Base-by-base conservation (phyloP, 208 protist species). In the Trypanosoma vivax region DNA sequence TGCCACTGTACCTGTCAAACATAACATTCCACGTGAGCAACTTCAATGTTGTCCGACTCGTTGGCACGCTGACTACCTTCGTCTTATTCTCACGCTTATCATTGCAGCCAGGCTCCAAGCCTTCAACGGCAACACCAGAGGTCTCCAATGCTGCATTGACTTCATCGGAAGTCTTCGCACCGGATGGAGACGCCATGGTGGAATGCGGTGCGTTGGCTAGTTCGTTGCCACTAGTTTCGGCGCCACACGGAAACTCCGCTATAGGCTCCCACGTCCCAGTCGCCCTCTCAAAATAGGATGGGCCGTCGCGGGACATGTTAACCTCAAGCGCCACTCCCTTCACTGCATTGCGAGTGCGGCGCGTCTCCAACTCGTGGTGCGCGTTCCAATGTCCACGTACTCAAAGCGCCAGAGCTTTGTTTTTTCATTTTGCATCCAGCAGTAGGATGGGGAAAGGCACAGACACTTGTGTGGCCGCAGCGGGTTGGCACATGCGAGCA, bases 1-100 rank as follows among this genome's bases (percentile, higher is more conserved):
- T 80, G 7, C 70, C 70, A 56, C 77, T 91, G 79, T 90, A 95
- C 5, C 88, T 73, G 54, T 95, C 84, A 60, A 95, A 95, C 82
- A 92, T 88, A 23, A 95, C 88, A 60, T 95, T 95, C 83, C 84
- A 95, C 51, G 88, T 88, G 23, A 95, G 65, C 48, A 92, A 45
- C 49, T 72, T 76, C 34, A 95, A 55, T 35, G 52, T 66, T 5
- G 46, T n/a, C 37, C 37, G 49, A 1, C 16, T 39, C 42, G 34
- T 10, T 19, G 6, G 13, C 50, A 1, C 21, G 35, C 18, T 14
- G 27, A 33, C 19, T 14, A 29, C 7, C 29, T 11, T 47, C 1
- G 33, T 38, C n/a, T 34, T 16, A 23, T 28, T 25, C 49, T 46
- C 30, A 11, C 3, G 19, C n/a, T 38, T 49, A 29, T 5, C 31